Percentiles rank a stretch among this genome's conserved stretches.
These are phyloP conservation scores for Myxozyma kluyveri DNA, from an alignment of 805 yeast species.

Conservation along the genomic window DNA sequence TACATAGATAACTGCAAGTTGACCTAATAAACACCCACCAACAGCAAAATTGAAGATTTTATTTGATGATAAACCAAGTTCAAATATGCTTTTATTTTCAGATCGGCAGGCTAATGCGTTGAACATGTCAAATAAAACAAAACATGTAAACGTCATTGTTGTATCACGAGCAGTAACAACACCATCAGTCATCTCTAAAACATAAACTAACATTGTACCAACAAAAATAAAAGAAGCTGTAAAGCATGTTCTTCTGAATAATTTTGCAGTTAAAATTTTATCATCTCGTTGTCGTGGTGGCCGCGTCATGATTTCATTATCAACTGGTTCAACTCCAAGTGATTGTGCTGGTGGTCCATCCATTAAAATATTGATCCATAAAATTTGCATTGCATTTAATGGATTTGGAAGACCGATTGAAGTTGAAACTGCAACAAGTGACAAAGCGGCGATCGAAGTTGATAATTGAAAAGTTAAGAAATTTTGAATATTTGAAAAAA, in stretches of 20 bases:
- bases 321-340: constrained; percentile 65
- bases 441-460: constrained; percentile 67
- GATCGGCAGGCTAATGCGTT: constrained; percentile 94
- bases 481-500: constrained; percentile 90
- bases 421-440: constrained; percentile 40
- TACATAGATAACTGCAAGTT: constrained; percentile 85
- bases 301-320: constrained; percentile 59
- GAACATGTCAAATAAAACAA: constrained; percentile 94
- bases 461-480: constrained; percentile 92
- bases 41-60: constrained; percentile 93
- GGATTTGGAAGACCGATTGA: constrained; percentile 49
- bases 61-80: constrained; percentile 73
- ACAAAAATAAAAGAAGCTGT: constrained; percentile 72
- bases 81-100: constrained; percentile 74
- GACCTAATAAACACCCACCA: constrained; percentile 82
- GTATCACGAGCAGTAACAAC: constrained; percentile 91
- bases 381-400: constrained; percentile 72
- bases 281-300: constrained; percentile 82
- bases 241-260: constrained; percentile 69
- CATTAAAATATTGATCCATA: constrained; percentile 75
- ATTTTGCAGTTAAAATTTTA: constrained; percentile 68
- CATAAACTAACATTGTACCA: constrained; percentile 86
- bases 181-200: constrained; percentile 80
- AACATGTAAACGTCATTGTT: constrained; percentile 97
- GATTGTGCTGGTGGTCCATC: constrained; percentile 86